Evolutionary conservation across 2,329 filamentous ascomycete genomes (phyloP).

Genomic region (Trichophyton benhamiae): DNA sequence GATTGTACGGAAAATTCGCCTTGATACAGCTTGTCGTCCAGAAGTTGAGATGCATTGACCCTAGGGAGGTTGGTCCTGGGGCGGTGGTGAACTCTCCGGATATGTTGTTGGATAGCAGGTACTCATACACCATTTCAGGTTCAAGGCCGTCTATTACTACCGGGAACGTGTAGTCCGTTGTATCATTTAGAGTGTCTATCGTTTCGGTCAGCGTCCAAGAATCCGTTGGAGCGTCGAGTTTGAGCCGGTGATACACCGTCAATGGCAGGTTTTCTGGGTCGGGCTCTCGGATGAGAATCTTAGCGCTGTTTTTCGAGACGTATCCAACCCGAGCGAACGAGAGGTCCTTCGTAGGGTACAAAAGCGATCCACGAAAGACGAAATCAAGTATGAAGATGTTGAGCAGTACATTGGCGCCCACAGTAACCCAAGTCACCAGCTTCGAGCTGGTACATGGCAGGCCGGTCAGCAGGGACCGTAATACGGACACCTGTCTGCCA

Average conservation of each 20-base stretch:
- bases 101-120: conserved; percentile 75
- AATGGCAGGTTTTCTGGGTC: conserved; percentile 62
- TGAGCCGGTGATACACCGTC: conserved; percentile 44
- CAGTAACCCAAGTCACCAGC: conserved; percentile 53
- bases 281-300: conserved; percentile 73
- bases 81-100: conserved; percentile 70
- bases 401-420: conserved; percentile 59
- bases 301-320: conserved; percentile 67
- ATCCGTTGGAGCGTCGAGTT: conserved; percentile 20
- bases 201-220: conserved; percentile 55
- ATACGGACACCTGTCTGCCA: background rate
- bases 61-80: conserved; percentile 52
- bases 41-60: conserved; percentile 69
- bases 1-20: conserved; percentile 77
- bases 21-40: conserved; percentile 88
- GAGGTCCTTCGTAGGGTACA: conserved; percentile 60
- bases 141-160: conserved; percentile 55
- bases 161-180: conserved; percentile 69
- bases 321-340: conserved; percentile 82
- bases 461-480: conserved; percentile 56
- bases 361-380: conserved; percentile 58
- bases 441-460: conserved; percentile 60
- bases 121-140: conserved; percentile 67
- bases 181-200: conserved; percentile 54
- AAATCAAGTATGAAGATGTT: conserved; percentile 63